Evolutionary conservation across 75 land plant genomes (phyloP), one percentile per base, ranked within the genome.

Genomic region (Selaginella tamariscina): DNA sequence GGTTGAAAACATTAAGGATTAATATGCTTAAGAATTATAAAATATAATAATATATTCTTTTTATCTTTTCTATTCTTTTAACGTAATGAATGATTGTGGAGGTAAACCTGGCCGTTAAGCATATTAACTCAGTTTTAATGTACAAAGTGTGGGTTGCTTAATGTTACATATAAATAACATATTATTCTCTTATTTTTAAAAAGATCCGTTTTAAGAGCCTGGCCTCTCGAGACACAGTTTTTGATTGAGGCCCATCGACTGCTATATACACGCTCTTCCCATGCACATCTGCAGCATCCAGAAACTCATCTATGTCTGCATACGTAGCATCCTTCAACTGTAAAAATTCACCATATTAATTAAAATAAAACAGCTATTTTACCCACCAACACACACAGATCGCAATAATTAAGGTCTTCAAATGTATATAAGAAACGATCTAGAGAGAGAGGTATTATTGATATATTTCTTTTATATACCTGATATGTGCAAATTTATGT

Each of bases 251-350:
- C 5, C 62, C 21, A 8, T 21, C 26, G 18, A 15, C 68, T 8
- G 65, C 65, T 11, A 74, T 67, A 1, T 30, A 29, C n/a, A 77
- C 66, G 31, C 29, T 67, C 56, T 77, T 77, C 0, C 75, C 75
- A 30, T 62, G 68, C 26, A 59, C 18, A 28, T 77, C 78, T 18
- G 74, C 70, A 20, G 63, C 69, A 30, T 77, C 74, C 0, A 77
- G 70, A 54, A 77, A 77, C 33, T 77, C 74, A 1, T 77, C 78
- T 29, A 77, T 77, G 56, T 77, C 78, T 22, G 56, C 75, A 30
- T 59, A 65, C 26, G 78, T 77, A 1, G 75, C 33, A 32, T 77
- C 78, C 32, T 72, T 77, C 1, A 77, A 56, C 78, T 77, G 78
- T 44, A 49, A 30, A 65, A 66, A 66, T n/a, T 20, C 2, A 49